Evolutionary conservation across 805 yeast species (phyloP).

Genomic region (Candida chilensis): DNA sequence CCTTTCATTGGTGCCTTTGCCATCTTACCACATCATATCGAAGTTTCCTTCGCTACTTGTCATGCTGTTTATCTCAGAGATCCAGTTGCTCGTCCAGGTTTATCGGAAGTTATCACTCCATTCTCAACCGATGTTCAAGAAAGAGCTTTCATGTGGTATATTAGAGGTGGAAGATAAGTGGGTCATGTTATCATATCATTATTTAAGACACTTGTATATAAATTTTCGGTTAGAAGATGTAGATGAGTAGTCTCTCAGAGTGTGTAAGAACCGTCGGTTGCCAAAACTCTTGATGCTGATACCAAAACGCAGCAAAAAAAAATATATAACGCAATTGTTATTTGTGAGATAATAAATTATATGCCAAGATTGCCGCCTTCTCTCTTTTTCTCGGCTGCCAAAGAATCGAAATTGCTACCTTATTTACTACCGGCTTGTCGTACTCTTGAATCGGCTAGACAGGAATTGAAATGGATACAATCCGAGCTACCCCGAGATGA

Average conservation of each 20-base stretch:
- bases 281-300: too few relatives aligned
- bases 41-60: conserved; percentile 83
- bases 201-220: too few relatives aligned
- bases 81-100: conserved; percentile 96
- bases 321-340: too few relatives aligned
- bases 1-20: conserved; percentile 91
- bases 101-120: conserved; percentile 91
- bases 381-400: conserved; percentile 4
- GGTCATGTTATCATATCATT: too few relatives aligned
- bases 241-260: too few relatives aligned
- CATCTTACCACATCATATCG: conserved; percentile 84
- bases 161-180: conserved; percentile 51
- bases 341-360: too few relatives aligned
- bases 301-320: too few relatives aligned
- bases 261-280: too few relatives aligned
- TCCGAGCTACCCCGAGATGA: conserved; percentile 37
- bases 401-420: conserved; percentile 5
- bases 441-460: conserved; percentile 30
- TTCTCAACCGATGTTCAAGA: conserved; percentile 76
- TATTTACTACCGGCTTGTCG: conserved; percentile 18
- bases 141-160: conserved; percentile 91
- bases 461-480: conserved; percentile 58
- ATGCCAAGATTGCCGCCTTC: conserved; percentile 9
- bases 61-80: conserved; percentile 96
- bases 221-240: too few relatives aligned